Evolutionary conservation across 2,329 filamentous ascomycete species (phyloP), one percentile per base, ranked within the genome.

Genomic region (Monilinia fructicola): DNA sequence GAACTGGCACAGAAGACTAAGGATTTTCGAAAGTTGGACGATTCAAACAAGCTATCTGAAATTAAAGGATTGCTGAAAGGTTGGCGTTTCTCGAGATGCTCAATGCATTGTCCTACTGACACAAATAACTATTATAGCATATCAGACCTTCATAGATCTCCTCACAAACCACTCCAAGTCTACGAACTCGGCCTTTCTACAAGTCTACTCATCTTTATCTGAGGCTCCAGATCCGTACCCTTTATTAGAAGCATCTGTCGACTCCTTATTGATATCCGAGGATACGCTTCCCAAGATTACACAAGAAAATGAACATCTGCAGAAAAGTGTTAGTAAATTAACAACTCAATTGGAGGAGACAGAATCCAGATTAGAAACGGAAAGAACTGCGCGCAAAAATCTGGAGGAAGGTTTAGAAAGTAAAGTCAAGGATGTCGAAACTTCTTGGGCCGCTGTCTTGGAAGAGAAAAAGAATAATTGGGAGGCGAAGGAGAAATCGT

Each of bases 1-100:
- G 96, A 99, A 69, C 83, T 99, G 26, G 95, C 96, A n/a, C 93
- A 97, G 76, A 98, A 97, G 83, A 99, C 95, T 0, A 99, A 99
- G 76, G 94, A 98, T 74, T 99, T 98, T 73, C 85, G 93, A 69
- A 98, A 97, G 78, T 84, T 96, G 14, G 94, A 98, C 73, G 93
- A 99, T 81, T 81, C 90, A 14, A 87, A 86, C 66, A 99, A 98
- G 78, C 80, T 99, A 64, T 83, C 83, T 6, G 95, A 99, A 78
- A 88, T 96, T 81, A 99, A 98, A 79, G 87, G 87, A 50, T 80
- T 99, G 61, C 80, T 99, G 67, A 97, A 97, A 83, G 89, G 92
- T 93, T 77, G 56, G 74, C 69, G 31, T 31, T 56, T 28, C 50
- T n/a, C 28, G 18, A 48, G 26, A 21, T 38, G 44, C 35, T 21